Evolutionary conservation across 179 eudicot genomes (phyloP).

Genomic region (Sideroxylon spinosum): DNA sequence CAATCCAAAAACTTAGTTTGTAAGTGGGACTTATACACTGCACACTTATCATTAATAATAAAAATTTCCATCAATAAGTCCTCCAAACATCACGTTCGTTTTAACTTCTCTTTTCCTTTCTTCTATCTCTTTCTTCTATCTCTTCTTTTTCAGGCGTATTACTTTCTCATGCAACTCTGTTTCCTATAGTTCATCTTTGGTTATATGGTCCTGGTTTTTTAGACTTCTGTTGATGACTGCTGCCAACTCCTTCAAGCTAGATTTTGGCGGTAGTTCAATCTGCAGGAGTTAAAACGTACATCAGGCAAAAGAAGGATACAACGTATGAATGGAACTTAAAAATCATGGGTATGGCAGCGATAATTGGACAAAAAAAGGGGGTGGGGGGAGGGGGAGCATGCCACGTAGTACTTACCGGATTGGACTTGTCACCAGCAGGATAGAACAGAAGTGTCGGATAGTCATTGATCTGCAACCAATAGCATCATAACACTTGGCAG

Average conservation of each 20-base stretch:
- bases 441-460: constrained; percentile 78
- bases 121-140: neutral
- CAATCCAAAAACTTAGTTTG: too few relatives aligned
- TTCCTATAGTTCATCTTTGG: constrained; percentile 72
- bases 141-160: neutral
- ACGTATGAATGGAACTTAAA: neutral
- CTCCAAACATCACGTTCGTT: neutral
- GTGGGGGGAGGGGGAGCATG: too few relatives aligned
- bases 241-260: constrained; percentile 77
- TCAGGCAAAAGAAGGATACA: constrained; percentile 4
- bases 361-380: too few relatives aligned
- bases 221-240: constrained; percentile 62
- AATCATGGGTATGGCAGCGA: neutral
- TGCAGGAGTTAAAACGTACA: constrained; percentile 28
- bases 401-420: constrained; percentile 47
- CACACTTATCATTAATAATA: neutral
- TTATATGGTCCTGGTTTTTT: constrained; percentile 36
- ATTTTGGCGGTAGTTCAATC: constrained; percentile 63
- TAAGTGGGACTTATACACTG: too few relatives aligned
- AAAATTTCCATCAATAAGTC: neutral
- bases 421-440: constrained; percentile 65
- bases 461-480: constrained; percentile 55
- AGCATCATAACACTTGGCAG: neutral
- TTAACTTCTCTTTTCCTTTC: neutral
- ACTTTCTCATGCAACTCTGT: neutral